Evolutionary conservation across 1,139 yeast genomes (phyloP).

Genomic region (Martiniozyma asiatica): DNA sequence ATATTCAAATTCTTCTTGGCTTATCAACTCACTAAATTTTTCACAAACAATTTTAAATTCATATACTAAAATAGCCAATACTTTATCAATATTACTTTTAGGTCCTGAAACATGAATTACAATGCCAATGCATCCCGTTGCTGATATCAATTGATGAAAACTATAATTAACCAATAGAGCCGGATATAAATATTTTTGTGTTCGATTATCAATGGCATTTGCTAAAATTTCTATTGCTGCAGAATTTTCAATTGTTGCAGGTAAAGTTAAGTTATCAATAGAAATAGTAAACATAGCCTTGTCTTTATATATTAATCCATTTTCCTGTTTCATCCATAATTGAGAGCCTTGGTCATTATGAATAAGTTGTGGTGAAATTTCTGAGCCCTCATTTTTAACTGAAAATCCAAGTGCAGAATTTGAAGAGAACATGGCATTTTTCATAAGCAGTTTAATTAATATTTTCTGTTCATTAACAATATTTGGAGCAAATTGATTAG

Average conservation of each 20-base stretch:
- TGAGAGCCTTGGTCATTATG: slow-evolving; percentile 26
- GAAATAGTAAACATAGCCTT: slow-evolving; percentile 33
- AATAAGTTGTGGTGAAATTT: slow-evolving; percentile 22
- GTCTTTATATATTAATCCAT: slow-evolving; percentile 8
- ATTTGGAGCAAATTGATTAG: slow-evolving; percentile 24
- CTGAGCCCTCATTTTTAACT: slow-evolving; percentile 17
- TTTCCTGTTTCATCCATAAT: slow-evolving; percentile 37
- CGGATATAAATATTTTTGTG: slow-evolving; percentile 34
- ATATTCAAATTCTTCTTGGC: slow-evolving; percentile 28
- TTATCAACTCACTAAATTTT: slow-evolving; percentile 12
- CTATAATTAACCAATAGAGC: slow-evolving; percentile 39
- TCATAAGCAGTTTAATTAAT: slow-evolving; percentile 17
- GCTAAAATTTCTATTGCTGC: slow-evolving; percentile 38
- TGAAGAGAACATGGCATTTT: slow-evolving; percentile 13
- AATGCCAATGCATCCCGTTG: slow-evolving; percentile 38
- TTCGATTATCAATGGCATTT: slow-evolving; percentile 29
- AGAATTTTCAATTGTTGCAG: slow-evolving; percentile 25
- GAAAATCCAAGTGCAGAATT: slow-evolving; percentile 24
- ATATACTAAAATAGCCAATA: slow-evolving; percentile 21
- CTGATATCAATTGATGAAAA: slow-evolving; percentile 42
- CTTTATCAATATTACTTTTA: slow-evolving; percentile 24
- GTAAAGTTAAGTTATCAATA: slow-evolving; percentile 21
- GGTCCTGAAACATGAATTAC: slow-evolving; percentile 41
- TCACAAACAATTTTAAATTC: slow-evolving; percentile 14
- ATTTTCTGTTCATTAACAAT: slow-evolving; percentile 17